These are phyloP conservation scores for Fragilariopsis cylindrus DNA, from an alignment of 108 stramenopile genomes.

Conservation along the genomic window DNA sequence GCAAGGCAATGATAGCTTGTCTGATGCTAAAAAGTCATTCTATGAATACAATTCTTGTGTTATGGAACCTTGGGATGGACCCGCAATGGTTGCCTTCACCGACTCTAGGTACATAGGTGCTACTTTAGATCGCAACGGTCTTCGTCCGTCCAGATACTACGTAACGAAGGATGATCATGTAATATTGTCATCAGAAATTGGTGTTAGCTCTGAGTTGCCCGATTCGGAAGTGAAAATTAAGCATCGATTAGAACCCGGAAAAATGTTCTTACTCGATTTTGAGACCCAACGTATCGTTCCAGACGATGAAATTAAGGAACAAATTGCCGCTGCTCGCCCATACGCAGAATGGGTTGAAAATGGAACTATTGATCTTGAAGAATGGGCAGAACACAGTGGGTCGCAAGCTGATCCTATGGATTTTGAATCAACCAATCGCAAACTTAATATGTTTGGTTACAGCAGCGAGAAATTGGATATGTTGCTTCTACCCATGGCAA, in stretches of 20 bases:
- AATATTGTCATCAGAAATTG: constrained; percentile 93
- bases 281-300: constrained; percentile 92
- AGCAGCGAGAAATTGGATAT: constrained; percentile 93
- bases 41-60: constrained; percentile 98
- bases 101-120: constrained; percentile 95
- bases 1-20: constrained; percentile 94
- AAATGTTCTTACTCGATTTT: constrained; percentile 98
- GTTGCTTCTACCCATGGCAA: constrained; percentile 92
- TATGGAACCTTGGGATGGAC: constrained; percentile 99
- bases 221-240: constrained; percentile 88
- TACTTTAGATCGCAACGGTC: constrained; percentile 93
- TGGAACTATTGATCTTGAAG: constrained; percentile 71
- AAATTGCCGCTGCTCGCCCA: constrained; percentile 80
- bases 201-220: constrained; percentile 86
- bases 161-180: constrained; percentile 96
- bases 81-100: constrained; percentile 98
- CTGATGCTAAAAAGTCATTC: constrained; percentile 92
- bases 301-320: constrained; percentile 96
- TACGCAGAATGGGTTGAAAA: constrained; percentile 92
- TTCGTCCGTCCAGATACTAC: constrained; percentile 95
- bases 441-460: constrained; percentile 92
- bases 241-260: constrained; percentile 96
- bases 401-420: constrained; percentile 55
- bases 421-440: constrained; percentile 77
- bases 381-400: constrained; percentile 60